Evolutionary conservation across 1,284 basidiomycete genomes (phyloP), one percentile per base, ranked within the genome.

Genomic region (Rhodofomes roseus): DNA sequence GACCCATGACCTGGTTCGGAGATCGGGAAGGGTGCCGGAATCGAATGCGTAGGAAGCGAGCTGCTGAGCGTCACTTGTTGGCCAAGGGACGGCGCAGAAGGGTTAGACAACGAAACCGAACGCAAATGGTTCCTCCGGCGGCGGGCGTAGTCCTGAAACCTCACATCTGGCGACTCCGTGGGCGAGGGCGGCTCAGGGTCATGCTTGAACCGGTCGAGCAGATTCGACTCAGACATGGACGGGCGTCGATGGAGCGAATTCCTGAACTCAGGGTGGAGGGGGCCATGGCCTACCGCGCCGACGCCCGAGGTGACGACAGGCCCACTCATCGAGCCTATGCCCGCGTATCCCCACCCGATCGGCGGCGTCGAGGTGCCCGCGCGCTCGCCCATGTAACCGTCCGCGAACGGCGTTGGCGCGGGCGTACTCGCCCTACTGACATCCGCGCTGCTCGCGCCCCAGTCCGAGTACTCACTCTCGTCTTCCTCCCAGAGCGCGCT

Each of bases 401-500:
- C 52, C 2, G 59, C 57, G 22, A 59, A 18, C 51, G 61, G 11
- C 6, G 37, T 46, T 27, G 60, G 64, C 22, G 64, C 64, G 9
- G 70, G 71, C 9, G 70, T 71, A 4, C 70, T 64, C 25, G 72
- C 59, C 16, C 68, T 63, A 55, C 68, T 70, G 2, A 64, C 64
- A 51, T 73, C 69, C 8, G 68, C 62, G 54, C 67, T 69, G 57
- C 63, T 52, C n/a, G 50, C 31, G 27, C 50, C 50, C 31, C 31
- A 52, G 27, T 52, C 50, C 7, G 50, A 52, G 31, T 52, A 66
- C 40, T 70, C 71, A 59, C 69, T 71, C 62, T 80, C 78, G 61
- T 79, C 77, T 55, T 79, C 79, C 60, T 79, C 78, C 66, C 76
- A 68, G 23, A 79, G 66, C 11, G 77, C 78, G 25, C 76, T 77